Conservation (phyloP, 2,329 filamentous ascomycete genomes). For the Aspergillus novofumigatus region DNA sequence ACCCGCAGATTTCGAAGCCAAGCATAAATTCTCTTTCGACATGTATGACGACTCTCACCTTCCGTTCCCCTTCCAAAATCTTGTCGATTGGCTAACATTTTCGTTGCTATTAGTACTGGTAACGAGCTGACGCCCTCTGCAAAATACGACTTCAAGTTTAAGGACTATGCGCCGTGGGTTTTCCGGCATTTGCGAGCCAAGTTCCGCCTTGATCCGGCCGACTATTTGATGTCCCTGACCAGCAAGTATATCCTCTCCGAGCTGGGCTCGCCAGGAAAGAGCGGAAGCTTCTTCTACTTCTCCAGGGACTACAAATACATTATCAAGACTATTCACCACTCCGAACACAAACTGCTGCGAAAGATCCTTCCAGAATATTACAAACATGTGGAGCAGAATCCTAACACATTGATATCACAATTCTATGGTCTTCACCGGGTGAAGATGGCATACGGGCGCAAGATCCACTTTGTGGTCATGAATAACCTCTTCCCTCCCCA, state of each 20-base stretch:
- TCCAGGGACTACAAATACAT: constrained; percentile 99
- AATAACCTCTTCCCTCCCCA: constrained; percentile 98
- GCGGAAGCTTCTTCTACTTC: constrained; percentile 99
- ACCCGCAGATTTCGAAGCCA: constrained; percentile 85
- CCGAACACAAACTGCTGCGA: constrained; percentile 57
- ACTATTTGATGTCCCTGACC: constrained; percentile 96
- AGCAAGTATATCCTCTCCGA: constrained; percentile 99
- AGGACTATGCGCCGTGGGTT: constrained; percentile 99
- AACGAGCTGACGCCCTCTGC: constrained; percentile 96
- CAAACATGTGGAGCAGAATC: constrained; percentile 84
- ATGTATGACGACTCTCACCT: constrained; percentile 60
- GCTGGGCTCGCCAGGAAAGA: constrained; percentile 94
- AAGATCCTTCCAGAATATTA: constrained; percentile 78
- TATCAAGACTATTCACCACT: constrained; percentile 98
- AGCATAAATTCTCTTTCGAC: constrained; percentile 98
- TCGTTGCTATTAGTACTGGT: constrained; percentile 62
- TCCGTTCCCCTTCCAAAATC: not conserved
- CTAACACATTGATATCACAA: constrained; percentile 93
- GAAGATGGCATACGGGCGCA: constrained; percentile 96
- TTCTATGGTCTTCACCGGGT: constrained; percentile 97
- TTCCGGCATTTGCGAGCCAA: constrained; percentile 85
- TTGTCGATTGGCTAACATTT: constrained; percentile 1
- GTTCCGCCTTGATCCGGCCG: constrained; percentile 90
- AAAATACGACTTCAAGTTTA: constrained; percentile 99
- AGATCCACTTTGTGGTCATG: constrained; percentile 99